Evolutionary conservation across 2,329 filamentous ascomycete genomes (phyloP).

Genomic region (Aspergillus proliferans): DNA sequence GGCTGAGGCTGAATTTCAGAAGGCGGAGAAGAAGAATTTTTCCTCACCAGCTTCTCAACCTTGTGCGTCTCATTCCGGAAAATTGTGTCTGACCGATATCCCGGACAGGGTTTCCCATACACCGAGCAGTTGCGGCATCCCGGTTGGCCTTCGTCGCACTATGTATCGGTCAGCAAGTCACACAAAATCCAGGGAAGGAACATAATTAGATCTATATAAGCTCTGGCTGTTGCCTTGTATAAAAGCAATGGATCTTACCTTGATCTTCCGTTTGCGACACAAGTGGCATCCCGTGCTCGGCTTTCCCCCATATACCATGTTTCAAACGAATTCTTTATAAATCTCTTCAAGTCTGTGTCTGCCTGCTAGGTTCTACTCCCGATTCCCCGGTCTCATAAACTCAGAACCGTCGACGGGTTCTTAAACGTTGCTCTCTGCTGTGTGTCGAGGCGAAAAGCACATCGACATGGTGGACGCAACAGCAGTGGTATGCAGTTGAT

Average conservation of each 20-base stretch:
- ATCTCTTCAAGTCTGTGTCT: not conserved
- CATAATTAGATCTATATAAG: not conserved
- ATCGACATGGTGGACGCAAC: not conserved
- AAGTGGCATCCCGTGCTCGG: slow-evolving; percentile 36
- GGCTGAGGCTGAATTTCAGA: not conserved
- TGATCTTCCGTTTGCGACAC: slow-evolving; percentile 36
- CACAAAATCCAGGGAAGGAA: not conserved
- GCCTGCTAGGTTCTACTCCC: not conserved
- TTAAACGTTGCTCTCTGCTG: not conserved
- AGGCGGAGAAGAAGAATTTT: slow-evolving; percentile 1
- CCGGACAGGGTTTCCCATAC: slow-evolving; percentile 32
- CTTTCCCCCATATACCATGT: slow-evolving; percentile 38
- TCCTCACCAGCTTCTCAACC: slow-evolving; percentile 23
- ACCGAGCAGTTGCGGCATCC: slow-evolving; percentile 31
- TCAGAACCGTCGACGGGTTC: not conserved
- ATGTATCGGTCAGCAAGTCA: slow-evolving; percentile 1
- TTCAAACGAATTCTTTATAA: not conserved
- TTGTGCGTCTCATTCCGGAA: slow-evolving; percentile 30
- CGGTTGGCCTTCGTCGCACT: slow-evolving; percentile 34
- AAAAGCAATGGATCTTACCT: slow-evolving; percentile 20
- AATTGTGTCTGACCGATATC: slow-evolving; percentile 30
- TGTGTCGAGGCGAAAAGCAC: not conserved
- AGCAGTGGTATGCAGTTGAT: not conserved
- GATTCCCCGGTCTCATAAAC: not conserved
- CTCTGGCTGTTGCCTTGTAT: not conserved